These are phyloP conservation scores for Spatholobus suberectus DNA, from an alignment of 306 rosid species.

Conservation along the genomic window DNA sequence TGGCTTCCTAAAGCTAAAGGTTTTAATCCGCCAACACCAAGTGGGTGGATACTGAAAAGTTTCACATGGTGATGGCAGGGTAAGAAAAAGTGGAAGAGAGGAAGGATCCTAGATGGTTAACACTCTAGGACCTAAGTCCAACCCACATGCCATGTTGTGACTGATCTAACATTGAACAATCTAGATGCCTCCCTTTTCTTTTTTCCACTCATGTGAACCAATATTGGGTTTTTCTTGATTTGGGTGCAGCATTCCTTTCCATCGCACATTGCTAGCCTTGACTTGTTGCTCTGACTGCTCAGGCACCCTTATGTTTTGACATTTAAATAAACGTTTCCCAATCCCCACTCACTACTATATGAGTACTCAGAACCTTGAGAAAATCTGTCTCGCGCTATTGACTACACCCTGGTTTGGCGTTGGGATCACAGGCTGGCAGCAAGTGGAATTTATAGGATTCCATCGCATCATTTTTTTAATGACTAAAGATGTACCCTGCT, in stretches of 20 bases:
- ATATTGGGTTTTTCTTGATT: constrained; percentile 35
- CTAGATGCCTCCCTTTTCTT: neutral
- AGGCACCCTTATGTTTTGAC: neutral
- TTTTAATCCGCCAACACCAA: constrained; percentile 7
- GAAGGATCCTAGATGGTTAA: constrained; percentile 30
- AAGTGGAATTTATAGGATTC: constrained; percentile 8
- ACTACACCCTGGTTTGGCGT: constrained; percentile 13
- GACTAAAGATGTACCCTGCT: neutral
- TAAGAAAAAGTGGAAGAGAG: constrained; percentile 26
- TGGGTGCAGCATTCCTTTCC: constrained; percentile 29
- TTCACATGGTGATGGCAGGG: constrained; percentile 62
- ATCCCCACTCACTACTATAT: neutral
- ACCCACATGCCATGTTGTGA: constrained; percentile 49
- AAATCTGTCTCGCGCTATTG: constrained; percentile 36
- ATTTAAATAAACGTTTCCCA: constrained; percentile 17
- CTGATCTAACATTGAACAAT: constrained; percentile 24
- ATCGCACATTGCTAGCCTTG: constrained; percentile 8
- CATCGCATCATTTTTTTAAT: constrained; percentile 16
- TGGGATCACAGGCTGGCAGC: constrained; percentile 30
- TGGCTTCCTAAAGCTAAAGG: constrained; percentile 47
- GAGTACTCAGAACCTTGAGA: constrained; percentile 19
- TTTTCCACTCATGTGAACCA: constrained; percentile 34
- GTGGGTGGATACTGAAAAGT: constrained; percentile 76
- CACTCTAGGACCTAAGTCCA: neutral
- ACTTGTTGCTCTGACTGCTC: neutral